These are phyloP conservation scores for Agaricus blazei DNA, from an alignment of 768 basidiomycete genomes.

Conservation along the genomic window DNA sequence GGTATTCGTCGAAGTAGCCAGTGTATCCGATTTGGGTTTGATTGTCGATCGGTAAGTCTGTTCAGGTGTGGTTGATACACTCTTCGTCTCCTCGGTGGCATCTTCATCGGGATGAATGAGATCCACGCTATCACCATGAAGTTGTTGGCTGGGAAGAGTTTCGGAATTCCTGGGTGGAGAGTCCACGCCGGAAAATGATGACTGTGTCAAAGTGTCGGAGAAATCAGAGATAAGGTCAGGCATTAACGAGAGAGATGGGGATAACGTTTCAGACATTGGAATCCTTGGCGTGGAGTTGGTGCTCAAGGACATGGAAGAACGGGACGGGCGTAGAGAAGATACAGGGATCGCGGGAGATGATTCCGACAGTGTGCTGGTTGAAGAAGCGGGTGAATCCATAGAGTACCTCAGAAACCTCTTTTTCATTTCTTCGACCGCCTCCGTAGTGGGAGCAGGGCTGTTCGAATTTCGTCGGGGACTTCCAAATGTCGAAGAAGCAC, in stretches of 20 bases:
- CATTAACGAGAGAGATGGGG: constrained; percentile 21
- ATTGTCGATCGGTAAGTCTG: constrained; percentile 23
- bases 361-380: constrained; percentile 3
- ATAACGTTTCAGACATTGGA: not conserved
- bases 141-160: constrained; percentile 14
- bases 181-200: constrained; percentile 46
- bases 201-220: constrained; percentile 52
- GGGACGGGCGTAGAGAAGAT: constrained; percentile 12
- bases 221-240: constrained; percentile 59
- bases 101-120: constrained; percentile 21
- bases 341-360: constrained; percentile 14
- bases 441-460: constrained; percentile 34
- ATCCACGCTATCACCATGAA: constrained; percentile 20
- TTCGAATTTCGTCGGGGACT: constrained; percentile 21
- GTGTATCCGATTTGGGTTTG: constrained; percentile 2
- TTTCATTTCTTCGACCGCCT: constrained; percentile 64
- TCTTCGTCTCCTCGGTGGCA: constrained; percentile 26
- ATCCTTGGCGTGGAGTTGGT: constrained; percentile 7
- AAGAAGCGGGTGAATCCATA: constrained; percentile 23
- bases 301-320: constrained; percentile 18
- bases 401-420: constrained; percentile 39
- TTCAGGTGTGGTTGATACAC: constrained; percentile 27
- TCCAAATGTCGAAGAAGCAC: constrained; percentile 15
- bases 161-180: constrained; percentile 38
- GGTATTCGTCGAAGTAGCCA: constrained; percentile 25